These are phyloP conservation scores for Stenogyne calaminthoides DNA, from an alignment of 305 asterid species.

Conservation along the genomic window DNA sequence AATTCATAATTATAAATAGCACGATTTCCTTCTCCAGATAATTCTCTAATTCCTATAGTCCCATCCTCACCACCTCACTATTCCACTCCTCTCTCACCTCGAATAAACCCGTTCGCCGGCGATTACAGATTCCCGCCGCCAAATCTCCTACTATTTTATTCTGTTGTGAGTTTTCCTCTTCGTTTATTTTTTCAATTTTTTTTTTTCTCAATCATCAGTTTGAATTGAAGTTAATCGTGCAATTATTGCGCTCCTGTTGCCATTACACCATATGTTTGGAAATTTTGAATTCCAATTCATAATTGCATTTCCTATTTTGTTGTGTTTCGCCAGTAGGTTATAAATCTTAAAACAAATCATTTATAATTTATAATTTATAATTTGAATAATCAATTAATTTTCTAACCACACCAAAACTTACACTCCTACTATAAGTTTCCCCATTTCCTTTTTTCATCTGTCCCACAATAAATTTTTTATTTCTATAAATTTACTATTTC, in stretches of 20 bases:
- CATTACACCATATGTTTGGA: neutral
- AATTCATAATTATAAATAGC: too few relatives aligned
- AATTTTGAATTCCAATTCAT: neutral
- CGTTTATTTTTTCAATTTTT: neutral
- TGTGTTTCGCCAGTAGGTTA: neutral
- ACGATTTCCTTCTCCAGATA: too few relatives aligned
- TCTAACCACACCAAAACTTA: too few relatives aligned
- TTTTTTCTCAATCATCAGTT: neutral
- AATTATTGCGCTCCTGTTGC: neutral
- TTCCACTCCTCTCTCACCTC: neutral
- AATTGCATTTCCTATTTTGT: neutral
- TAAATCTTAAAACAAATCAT: too few relatives aligned
- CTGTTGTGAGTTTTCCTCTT: constrained; percentile 14
- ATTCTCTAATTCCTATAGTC: too few relatives aligned
- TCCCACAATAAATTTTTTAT: too few relatives aligned
- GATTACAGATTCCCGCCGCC: constrained; percentile 19
- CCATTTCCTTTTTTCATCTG: too few relatives aligned
- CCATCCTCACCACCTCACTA: neutral
- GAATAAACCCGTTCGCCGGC: neutral
- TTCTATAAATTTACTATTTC: too few relatives aligned
- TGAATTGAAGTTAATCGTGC: neutral
- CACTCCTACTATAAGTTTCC: too few relatives aligned
- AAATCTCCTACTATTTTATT: neutral
- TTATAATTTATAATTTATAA: too few relatives aligned
- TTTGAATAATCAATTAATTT: too few relatives aligned